phyloP scores from a whole-genome alignment of 495 filamentous ascomycete genomes.

The Penicillium paradoxum region DNA sequence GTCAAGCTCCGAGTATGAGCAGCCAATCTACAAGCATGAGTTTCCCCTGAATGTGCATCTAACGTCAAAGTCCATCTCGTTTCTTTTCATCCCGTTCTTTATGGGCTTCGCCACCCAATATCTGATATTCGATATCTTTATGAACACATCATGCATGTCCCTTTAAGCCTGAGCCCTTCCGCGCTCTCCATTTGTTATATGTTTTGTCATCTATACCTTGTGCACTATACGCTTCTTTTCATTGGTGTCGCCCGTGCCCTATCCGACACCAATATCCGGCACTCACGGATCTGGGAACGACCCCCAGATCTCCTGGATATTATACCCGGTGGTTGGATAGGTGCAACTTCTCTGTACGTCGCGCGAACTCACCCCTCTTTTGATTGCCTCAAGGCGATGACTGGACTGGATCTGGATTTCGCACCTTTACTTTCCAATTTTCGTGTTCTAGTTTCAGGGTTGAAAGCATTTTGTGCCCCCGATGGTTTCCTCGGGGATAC shows the following conservation, averaged over 20 bases:
- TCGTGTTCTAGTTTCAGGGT: not conserved
- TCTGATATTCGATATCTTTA: not conserved
- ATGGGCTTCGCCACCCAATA: not conserved
- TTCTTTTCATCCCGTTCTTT: not conserved
- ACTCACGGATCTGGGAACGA: not conserved
- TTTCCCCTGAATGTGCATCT: conserved; percentile 5
- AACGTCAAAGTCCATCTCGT: not conserved
- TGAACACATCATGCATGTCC: conserved; percentile 3
- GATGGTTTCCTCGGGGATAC: not conserved
- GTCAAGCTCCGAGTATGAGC: not conserved
- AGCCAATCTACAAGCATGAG: not conserved
- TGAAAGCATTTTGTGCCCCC: not conserved
- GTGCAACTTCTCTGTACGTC: not conserved
- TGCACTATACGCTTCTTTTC: not conserved
- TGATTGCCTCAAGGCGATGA: not conserved
- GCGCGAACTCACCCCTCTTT: not conserved
- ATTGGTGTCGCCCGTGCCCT: not conserved
- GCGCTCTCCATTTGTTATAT: not conserved
- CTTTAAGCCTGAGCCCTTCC: not conserved
- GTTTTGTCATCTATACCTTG: conserved; percentile 6
- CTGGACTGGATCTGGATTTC: not conserved
- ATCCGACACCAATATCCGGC: not conserved
- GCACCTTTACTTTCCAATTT: not conserved
- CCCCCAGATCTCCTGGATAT: not conserved
- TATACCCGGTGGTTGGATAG: not conserved